A percentile compares a stretch with the other conserved stretches of the same genome.
phyloP scores from a whole-genome alignment of 2,329 filamentous ascomycete species.

The Arthrobotrys sinensis region DNA sequence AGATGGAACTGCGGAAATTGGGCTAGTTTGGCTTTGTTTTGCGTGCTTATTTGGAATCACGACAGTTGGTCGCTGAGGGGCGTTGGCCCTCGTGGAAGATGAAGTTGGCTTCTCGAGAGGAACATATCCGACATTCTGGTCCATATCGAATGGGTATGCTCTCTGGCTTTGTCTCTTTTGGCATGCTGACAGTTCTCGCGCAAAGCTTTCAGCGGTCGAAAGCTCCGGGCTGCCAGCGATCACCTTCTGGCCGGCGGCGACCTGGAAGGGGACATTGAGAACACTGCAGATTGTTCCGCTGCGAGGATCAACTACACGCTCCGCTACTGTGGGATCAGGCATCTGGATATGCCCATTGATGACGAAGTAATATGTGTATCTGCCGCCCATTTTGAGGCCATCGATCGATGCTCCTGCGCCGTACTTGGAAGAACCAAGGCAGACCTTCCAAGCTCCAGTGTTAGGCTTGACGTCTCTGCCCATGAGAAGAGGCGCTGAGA shows the following conservation, averaged over 20 bases:
- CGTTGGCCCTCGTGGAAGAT: conserved; percentile 24
- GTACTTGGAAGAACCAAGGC: conserved; percentile 49
- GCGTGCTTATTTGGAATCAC: conserved; percentile 22
- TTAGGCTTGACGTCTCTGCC: conserved; percentile 62
- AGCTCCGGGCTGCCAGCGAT: conserved; percentile 48
- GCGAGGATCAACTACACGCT: conserved; percentile 42
- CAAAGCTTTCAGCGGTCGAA: conserved; percentile 43
- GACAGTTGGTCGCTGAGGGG: conserved; percentile 35
- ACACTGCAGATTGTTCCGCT: conserved; percentile 55
- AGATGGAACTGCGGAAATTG: conserved; percentile 41
- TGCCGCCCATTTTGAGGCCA: conserved; percentile 63
- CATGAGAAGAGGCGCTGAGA: conserved; percentile 62
- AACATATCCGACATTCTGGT: neutral
- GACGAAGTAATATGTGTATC: conserved; percentile 63
- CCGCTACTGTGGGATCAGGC: conserved; percentile 47
- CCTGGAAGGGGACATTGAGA: conserved; percentile 41
- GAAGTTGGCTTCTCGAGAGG: conserved; percentile 12
- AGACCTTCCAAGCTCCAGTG: conserved; percentile 62
- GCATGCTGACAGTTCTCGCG: conserved; percentile 36
- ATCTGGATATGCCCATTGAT: conserved; percentile 54
- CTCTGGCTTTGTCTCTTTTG: conserved; percentile 36
- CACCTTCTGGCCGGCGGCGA: conserved; percentile 36
- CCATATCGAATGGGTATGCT: conserved; percentile 26
- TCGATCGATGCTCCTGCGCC: conserved; percentile 61
- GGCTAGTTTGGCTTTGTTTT: conserved; percentile 27